A percentile compares a stretch with the other conserved stretches of the same genome.
These are phyloP conservation scores for Kalmanozyma brasiliensis DNA, from an alignment of 1,284 basidiomycete species.

Conservation along the genomic window DNA sequence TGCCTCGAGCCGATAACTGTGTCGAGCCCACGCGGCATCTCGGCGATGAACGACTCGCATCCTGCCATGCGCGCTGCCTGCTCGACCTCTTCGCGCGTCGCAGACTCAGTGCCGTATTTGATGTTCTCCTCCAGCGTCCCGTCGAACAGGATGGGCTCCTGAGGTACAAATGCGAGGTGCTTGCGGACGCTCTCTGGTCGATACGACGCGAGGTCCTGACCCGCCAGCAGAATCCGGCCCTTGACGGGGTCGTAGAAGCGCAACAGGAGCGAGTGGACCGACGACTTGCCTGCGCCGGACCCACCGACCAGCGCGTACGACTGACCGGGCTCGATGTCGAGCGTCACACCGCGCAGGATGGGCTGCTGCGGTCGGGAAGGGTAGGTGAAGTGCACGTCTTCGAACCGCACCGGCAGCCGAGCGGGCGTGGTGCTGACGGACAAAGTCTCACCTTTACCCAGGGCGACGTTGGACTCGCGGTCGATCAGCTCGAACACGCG, in stretches of 20 bases:
- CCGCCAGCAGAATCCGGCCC: constrained; percentile 85
- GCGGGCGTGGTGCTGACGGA: constrained; percentile 8
- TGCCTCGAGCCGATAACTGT: constrained; percentile 72
- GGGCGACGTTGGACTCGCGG: constrained; percentile 65
- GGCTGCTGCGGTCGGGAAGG: constrained; percentile 66
- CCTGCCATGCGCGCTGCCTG: constrained; percentile 88
- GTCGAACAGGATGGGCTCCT: constrained; percentile 70
- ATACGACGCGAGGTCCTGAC: constrained; percentile 87
- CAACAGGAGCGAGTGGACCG: constrained; percentile 85
- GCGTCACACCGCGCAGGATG: constrained; percentile 67
- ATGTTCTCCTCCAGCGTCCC: constrained; percentile 94
- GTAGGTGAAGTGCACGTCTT: constrained; percentile 69
- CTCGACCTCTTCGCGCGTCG: constrained; percentile 84
- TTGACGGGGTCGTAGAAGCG: constrained; percentile 90
- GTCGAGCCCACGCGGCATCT: constrained; percentile 85
- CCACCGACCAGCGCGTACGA: constrained; percentile 68
- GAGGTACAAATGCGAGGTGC: constrained; percentile 64
- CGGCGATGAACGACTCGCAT: constrained; percentile 89
- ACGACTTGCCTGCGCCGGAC: constrained; percentile 76
- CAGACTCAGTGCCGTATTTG: constrained; percentile 80
- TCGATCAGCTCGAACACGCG: constrained; percentile 94
- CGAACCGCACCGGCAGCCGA: constrained; percentile 66
- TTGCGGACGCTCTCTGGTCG: constrained; percentile 71
- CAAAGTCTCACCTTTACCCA: constrained; percentile 47
- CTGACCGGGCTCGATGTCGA: constrained; percentile 66